phyloP scores from a whole-genome alignment of 805 yeast species.

The Cyberlindnera veronae region DNA sequence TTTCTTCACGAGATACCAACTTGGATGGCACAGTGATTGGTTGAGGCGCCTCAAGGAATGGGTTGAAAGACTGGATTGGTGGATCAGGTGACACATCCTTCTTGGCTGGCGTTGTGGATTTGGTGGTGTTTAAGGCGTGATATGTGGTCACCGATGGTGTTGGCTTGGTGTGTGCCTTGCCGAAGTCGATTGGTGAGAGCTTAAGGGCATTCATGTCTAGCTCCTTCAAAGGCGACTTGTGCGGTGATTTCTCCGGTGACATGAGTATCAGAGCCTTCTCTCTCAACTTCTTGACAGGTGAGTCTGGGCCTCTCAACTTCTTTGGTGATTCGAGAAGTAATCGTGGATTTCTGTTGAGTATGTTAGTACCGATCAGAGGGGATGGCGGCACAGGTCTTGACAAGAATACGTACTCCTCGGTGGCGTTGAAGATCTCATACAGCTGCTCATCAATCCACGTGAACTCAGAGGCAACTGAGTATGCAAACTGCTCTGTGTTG shows the following conservation, averaged over 20 bases:
- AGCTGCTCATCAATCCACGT: constrained; percentile 41
- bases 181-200: constrained; percentile 24
- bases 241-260: constrained; percentile 15
- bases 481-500: constrained; percentile 38
- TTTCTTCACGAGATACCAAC: background rate
- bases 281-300: constrained; percentile 28
- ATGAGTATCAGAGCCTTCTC: constrained; percentile 18
- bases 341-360: constrained; percentile 21
- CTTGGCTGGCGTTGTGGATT: constrained; percentile 1
- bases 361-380: constrained; percentile 11
- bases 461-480: constrained; percentile 36
- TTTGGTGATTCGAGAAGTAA: constrained; percentile 26
- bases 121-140: too few species aligned
- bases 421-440: constrained; percentile 30
- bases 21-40: background rate
- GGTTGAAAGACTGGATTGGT: constrained; percentile 2
- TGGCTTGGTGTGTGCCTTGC: constrained; percentile 5
- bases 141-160: constrained; percentile 2
- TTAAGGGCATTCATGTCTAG: constrained; percentile 14
- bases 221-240: constrained; percentile 23
- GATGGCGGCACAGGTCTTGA: background rate
- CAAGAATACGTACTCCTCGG: constrained; percentile 22
- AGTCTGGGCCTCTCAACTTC: constrained; percentile 24
- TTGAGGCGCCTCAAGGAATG: constrained; percentile 7
- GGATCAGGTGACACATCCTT: background rate